Base-by-base conservation (phyloP, 257 asterid genomes). In the Fraxinus pennsylvanica region DNA sequence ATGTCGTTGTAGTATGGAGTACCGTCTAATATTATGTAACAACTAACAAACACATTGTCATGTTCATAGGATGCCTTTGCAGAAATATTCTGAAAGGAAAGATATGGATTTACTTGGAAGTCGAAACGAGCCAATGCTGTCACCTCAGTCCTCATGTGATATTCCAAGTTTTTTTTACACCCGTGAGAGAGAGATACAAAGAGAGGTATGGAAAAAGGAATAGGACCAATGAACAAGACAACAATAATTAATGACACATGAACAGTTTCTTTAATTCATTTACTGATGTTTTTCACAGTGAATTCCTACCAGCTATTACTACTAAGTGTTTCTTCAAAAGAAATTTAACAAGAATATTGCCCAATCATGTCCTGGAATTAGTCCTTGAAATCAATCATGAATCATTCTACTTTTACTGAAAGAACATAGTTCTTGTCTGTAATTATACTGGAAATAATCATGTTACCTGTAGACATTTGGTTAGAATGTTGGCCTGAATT, bases 381-480 rank as follows among this genome's bases (percentile, higher is more conserved):
- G 21, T 35, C 27, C 27, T 41, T 35, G n/a, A 36, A 47, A 47
- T 67, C 15, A 27, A 30, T 67, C 39, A 15, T 67, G n/a, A 67
- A 30, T 30, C n/a, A 19, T 14, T 47, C 57, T 47, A 14, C 66
- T 57, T 57, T n/a, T 57, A 6, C 21, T 57, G 66, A 57, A 57
- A n/a, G 66, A 57, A 57, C 27, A 5, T 22, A n/a, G n/a, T 57
- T 57, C 66, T 29, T 43, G 15, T 39, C 9, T 76, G 52, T 66
- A 36, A 75, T 32, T 15, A 47, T 32, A 43, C 19, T 36, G 73
- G 57, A 78, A 72, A 3, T 59, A 59, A 29, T 5, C 10, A 25
- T 1, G 17, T 80, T 79, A 94, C 97, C 97, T 92, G 92, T 85
- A 36, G 88, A 71, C 38, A 67, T 73, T 5, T 91, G 88, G 73